A percentile compares a stretch with the other conserved stretches of the same genome.
Evolutionary conservation across 805 yeast genomes (phyloP).

Genomic region (Suhomyces prunicola): DNA sequence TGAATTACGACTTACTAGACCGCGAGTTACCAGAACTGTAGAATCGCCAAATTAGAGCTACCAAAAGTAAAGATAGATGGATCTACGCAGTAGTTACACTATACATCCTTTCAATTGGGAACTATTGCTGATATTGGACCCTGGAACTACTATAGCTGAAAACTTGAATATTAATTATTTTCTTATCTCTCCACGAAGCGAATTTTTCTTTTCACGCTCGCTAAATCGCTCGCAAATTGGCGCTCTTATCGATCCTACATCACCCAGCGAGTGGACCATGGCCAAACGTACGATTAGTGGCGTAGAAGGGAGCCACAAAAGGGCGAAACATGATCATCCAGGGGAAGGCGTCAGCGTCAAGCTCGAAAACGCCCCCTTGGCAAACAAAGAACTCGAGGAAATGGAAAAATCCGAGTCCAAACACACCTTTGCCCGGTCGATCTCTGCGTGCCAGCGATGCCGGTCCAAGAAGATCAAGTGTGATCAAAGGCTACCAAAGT

Average conservation of each 20-base stretch:
- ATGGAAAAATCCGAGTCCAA: background rate
- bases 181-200: background rate
- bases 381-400: background rate
- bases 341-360: background rate
- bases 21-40: too few relatives aligned
- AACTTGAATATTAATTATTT: background rate
- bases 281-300: background rate
- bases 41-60: too few relatives aligned
- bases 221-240: background rate
- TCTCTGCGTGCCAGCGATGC: slow-evolving; percentile 86
- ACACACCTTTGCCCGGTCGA: slow-evolving; percentile 39
- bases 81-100: too few relatives aligned
- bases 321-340: background rate
- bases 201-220: background rate
- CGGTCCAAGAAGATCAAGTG: slow-evolving; percentile 64
- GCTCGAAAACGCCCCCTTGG: background rate
- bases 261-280: background rate
- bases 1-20: too few relatives aligned
- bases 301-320: background rate
- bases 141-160: background rate
- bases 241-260: background rate
- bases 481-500: slow-evolving; percentile 65
- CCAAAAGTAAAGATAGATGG: too few relatives aligned
- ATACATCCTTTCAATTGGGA: too few relatives aligned
- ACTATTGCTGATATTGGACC: background rate